phyloP scores from a whole-genome alignment of 768 basidiomycete genomes.

The Botryobasidium botryosum region DNA sequence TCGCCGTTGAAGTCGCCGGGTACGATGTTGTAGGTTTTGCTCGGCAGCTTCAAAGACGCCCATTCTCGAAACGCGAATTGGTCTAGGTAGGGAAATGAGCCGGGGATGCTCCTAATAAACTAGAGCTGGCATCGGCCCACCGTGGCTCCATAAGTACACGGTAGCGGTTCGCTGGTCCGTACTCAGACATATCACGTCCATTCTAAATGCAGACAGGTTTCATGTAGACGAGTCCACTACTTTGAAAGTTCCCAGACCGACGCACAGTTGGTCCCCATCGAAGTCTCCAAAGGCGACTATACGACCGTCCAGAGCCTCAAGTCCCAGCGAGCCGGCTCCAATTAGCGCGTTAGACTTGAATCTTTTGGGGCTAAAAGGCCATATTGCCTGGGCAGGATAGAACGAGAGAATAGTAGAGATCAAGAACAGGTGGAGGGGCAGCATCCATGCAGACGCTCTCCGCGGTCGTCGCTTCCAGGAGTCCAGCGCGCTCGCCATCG shows the following conservation, averaged over 20 bases:
- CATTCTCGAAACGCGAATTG: slow-evolving; percentile 38
- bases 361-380: slow-evolving; percentile 81
- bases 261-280: slow-evolving; percentile 89
- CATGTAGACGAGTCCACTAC: not conserved
- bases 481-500: no score
- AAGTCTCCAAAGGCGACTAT: slow-evolving; percentile 90
- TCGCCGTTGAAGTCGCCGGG: slow-evolving; percentile 90
- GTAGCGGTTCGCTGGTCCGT: slow-evolving; percentile 62
- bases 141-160: slow-evolving; percentile 69
- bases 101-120: not conserved
- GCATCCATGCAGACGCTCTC: no score
- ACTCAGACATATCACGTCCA: slow-evolving; percentile 65
- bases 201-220: slow-evolving; percentile 25
- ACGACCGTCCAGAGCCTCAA: slow-evolving; percentile 44
- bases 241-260: slow-evolving; percentile 5
- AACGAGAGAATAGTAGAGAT: not conserved
- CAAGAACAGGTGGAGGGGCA: no score
- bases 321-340: slow-evolving; percentile 61
- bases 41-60: slow-evolving; percentile 31
- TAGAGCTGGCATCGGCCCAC: no score
- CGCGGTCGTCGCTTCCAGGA: no score
- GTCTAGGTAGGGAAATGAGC: slow-evolving; percentile 24
- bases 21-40: slow-evolving; percentile 54
- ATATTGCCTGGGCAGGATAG: slow-evolving; percentile 21
- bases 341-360: slow-evolving; percentile 71